A percentile compares a stretch with the other conserved stretches of the same genome.
These are phyloP conservation scores for Candida fluviatilis DNA, from an alignment of 805 yeast species.

Conservation along the genomic window DNA sequence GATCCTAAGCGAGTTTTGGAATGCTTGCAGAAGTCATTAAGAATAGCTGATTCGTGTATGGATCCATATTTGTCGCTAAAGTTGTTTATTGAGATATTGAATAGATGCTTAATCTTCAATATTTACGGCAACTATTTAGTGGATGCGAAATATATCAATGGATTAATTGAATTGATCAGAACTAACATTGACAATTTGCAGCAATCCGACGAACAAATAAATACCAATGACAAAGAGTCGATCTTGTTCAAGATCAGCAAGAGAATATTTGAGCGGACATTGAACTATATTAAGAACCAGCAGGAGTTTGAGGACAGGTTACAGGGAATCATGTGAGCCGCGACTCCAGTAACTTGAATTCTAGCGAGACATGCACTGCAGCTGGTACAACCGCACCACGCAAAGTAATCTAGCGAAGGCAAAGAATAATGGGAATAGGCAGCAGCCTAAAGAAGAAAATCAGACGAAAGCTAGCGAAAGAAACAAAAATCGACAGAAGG, in stretches of 20 bases:
- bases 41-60: slow-evolving; percentile 94
- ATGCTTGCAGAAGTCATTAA: slow-evolving; percentile 79
- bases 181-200: slow-evolving; percentile 52
- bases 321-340: slow-evolving; percentile 37
- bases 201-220: slow-evolving; percentile 21
- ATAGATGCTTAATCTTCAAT: slow-evolving; percentile 79
- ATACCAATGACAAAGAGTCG: slow-evolving; percentile 18
- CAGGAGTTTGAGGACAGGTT: slow-evolving; percentile 67
- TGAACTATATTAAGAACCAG: slow-evolving; percentile 66
- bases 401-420: too few species aligned
- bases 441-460: too few species aligned
- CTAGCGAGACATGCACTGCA: too few species aligned
- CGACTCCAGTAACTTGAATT: too few species aligned
- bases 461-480: too few species aligned
- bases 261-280: slow-evolving; percentile 57
- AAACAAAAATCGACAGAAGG: too few species aligned
- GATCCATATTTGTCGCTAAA: slow-evolving; percentile 71
- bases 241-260: slow-evolving; percentile 24
- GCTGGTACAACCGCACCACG: too few species aligned
- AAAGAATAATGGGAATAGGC: too few species aligned
- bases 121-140: slow-evolving; percentile 74
- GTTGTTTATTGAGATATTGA: slow-evolving; percentile 84
- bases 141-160: slow-evolving; percentile 73
- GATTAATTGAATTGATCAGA: slow-evolving; percentile 76
- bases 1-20: slow-evolving; percentile 78